These are phyloP conservation scores for Pochonia chlamydosporia DNA, from an alignment of 2,329 filamentous ascomycete species.

Conservation along the genomic window DNA sequence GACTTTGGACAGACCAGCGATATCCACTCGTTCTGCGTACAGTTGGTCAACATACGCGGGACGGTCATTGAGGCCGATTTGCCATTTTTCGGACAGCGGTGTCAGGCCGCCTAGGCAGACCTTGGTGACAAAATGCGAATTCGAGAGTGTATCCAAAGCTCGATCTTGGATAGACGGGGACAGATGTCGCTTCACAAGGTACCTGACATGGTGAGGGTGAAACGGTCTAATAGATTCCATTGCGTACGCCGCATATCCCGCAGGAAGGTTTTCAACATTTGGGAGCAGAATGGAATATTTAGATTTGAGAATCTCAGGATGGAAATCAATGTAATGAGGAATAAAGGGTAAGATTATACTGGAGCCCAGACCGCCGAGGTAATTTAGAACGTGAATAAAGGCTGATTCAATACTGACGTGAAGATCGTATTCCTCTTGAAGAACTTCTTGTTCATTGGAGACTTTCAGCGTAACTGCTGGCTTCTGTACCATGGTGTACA, in stretches of 20 bases:
- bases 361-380: too few species aligned
- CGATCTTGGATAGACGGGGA: constrained; percentile 6
- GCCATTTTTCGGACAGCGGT: constrained; percentile 10
- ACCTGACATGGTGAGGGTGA: constrained; percentile 10
- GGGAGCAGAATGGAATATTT: too few species aligned
- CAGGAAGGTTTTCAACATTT: too few species aligned
- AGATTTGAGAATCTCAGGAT: too few species aligned
- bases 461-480: too few species aligned
- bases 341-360: too few species aligned
- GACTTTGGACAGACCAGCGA: constrained; percentile 3
- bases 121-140: constrained; percentile 10
- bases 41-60: constrained; percentile 18
- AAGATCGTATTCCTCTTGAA: too few species aligned
- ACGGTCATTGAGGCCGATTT: constrained; percentile 9
- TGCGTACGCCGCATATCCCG: constrained; percentile 6
- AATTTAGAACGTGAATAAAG: too few species aligned
- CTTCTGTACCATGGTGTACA: too few species aligned
- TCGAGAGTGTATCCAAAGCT: constrained; percentile 5
- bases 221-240: constrained; percentile 13
- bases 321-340: too few species aligned
- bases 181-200: constrained; percentile 10
- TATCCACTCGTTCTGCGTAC: background rate
- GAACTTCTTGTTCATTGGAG: too few species aligned
- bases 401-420: too few species aligned
- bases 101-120: constrained; percentile 10